phyloP scores from a whole-genome alignment of 441 rosid species.

The Manihot esculenta region DNA sequence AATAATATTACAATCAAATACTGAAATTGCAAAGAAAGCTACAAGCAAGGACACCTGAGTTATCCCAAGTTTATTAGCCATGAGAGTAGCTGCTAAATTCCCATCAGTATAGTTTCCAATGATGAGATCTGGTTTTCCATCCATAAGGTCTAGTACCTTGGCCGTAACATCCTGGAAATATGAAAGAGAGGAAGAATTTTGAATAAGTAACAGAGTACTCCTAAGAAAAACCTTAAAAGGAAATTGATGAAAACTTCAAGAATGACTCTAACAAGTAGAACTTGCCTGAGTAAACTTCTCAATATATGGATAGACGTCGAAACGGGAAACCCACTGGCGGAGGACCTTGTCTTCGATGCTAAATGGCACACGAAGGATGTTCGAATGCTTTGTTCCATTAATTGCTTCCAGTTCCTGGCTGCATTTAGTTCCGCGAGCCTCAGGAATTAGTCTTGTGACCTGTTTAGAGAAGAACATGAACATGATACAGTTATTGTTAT shows the following conservation, averaged over 20 bases:
- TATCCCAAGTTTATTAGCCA: constrained; percentile 72
- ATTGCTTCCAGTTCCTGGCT: constrained; percentile 75
- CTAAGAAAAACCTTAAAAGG: too few relatives aligned
- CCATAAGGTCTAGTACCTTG: constrained; percentile 66
- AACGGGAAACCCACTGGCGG: constrained; percentile 87
- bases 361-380: constrained; percentile 82
- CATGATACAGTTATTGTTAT: not conserved
- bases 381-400: constrained; percentile 57
- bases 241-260: not conserved
- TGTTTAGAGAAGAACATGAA: constrained; percentile 24
- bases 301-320: constrained; percentile 79
- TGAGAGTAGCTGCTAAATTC: constrained; percentile 79
- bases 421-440: constrained; percentile 76
- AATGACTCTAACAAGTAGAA: not conserved
- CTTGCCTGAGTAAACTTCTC: constrained; percentile 72
- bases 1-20: not conserved
- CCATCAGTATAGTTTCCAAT: constrained; percentile 92
- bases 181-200: not conserved
- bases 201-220: not conserved
- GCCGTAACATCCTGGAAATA: constrained; percentile 56
- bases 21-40: not conserved
- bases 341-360: constrained; percentile 52
- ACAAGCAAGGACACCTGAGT: constrained; percentile 54
- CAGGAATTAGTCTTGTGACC: constrained; percentile 83
- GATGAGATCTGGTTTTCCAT: constrained; percentile 77